Evolutionary conservation across 148 eudicot genomes (phyloP), one percentile per base, ranked within the genome.

Genomic region (Dianthus caryophyllus): DNA sequence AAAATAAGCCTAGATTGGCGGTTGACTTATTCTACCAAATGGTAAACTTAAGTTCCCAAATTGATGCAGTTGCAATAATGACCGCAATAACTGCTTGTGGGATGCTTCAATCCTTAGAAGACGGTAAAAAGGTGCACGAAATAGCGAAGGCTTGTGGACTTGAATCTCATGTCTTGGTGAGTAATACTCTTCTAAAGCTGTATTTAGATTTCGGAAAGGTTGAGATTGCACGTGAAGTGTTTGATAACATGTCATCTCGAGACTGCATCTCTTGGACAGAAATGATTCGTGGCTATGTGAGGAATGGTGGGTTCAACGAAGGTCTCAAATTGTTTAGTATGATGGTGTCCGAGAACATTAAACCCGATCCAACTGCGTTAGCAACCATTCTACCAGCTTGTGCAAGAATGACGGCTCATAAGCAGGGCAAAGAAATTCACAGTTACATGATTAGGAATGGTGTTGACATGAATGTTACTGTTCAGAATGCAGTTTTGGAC

Each of bases 201-300:
- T 88, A 85, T 71, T 22, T 80, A 57, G 88, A 82, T 67, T 88
- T 90, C 80, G 86, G 82, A 43, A 78, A 82, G 29, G 51, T 88
- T 1, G 30, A 66, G 51, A 82, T 74, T 80, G 88, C 90, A 52
- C 73, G 83, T 12, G 62, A 44, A 39, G 77, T 84, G 12, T 88
- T 88, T 72, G 82, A 88, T 74, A 52, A 47, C 25, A 82, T 88
- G 84, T 50, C 69, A 15, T 64, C 71, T n/a, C 84, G 77, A 62
- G 87, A 88, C 80, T 62, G 73, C 31, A 86, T 88, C 75, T 85
- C 90, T 17, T 88, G 90, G 88, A 88, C 96, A 20, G 83, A 78
- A 60, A 82, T 88, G 80, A 74, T 84, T 61, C 82, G 78, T 36
- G 90, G 90, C 53, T 86, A 88, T 66, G 90, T 88, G 66, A 78